Evolutionary conservation across 495 filamentous ascomycete genomes (phyloP).

Genomic region (Hyaloscypha bicolor): DNA sequence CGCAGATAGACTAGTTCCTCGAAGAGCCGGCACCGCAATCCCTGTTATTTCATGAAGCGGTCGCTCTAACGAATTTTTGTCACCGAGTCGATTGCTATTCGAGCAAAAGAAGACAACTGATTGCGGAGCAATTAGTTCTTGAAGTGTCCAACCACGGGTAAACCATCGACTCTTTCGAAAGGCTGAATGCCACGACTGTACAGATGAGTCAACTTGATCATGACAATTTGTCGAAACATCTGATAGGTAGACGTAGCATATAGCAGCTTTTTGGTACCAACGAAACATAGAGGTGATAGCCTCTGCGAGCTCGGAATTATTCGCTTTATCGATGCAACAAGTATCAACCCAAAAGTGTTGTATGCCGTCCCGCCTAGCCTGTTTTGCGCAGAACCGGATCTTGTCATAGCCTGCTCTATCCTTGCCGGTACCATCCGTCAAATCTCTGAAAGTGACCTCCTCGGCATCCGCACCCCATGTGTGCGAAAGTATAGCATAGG

Average conservation of each 20-base stretch:
- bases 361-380: too few species aligned
- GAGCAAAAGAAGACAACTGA: not conserved
- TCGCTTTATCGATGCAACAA: not conserved
- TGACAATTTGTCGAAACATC: not conserved
- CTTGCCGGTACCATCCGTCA: too few species aligned
- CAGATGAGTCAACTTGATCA: not conserved
- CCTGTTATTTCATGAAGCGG: constrained; percentile 28
- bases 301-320: constrained; percentile 1
- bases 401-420: too few species aligned
- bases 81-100: constrained; percentile 16
- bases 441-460: too few species aligned
- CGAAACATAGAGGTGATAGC: constrained; percentile 14
- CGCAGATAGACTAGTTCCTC: constrained; percentile 11
- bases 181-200: constrained; percentile 2
- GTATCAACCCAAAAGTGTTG: too few species aligned
- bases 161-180: constrained; percentile 3
- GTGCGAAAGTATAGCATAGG: constrained; percentile 30
- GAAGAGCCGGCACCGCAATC: constrained; percentile 30
- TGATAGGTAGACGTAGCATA: constrained; percentile 23
- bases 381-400: too few species aligned
- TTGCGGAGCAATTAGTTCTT: constrained; percentile 3
- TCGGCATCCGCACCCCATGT: not conserved
- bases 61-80: constrained; percentile 31
- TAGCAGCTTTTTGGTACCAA: constrained; percentile 7
- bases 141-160: not conserved